Percentiles rank a stretch among this genome's conserved stretches.
phyloP scores from a whole-genome alignment of 176 grass and related monocot genomes.

The Eragrostis curvula region DNA sequence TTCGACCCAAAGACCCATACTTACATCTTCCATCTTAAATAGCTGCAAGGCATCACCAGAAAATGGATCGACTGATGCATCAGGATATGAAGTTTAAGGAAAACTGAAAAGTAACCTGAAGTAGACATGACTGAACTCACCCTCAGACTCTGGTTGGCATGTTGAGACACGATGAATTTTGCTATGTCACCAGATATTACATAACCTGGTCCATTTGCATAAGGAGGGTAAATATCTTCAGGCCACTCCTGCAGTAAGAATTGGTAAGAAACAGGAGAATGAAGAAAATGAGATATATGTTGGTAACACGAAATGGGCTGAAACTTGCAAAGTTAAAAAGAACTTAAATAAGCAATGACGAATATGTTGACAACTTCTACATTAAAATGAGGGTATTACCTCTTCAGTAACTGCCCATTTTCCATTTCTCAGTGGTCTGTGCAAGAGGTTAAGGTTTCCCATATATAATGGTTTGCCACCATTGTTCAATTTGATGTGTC shows the following conservation, averaged over 20 bases:
- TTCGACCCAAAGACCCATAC: constrained; percentile 96
- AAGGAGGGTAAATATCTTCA: constrained; percentile 91
- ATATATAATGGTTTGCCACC: constrained; percentile 72
- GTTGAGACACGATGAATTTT: constrained; percentile 72
- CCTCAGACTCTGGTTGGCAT: constrained; percentile 78
- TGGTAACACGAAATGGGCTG: constrained; percentile 1
- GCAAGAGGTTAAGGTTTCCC: constrained; percentile 95
- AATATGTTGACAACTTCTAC: background rate
- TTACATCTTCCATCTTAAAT: constrained; percentile 99
- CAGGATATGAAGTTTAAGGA: constrained; percentile 21
- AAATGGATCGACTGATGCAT: background rate
- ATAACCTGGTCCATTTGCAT: constrained; percentile 95
- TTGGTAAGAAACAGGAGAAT: constrained; percentile 18
- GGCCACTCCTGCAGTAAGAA: constrained; percentile 80
- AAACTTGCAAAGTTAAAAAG: background rate
- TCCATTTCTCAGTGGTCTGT: constrained; percentile 85
- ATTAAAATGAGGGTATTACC: constrained; percentile 47
- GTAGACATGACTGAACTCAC: constrained; percentile 40
- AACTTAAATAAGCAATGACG: background rate
- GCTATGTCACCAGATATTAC: constrained; percentile 90
- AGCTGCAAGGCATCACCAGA: constrained; percentile 63
- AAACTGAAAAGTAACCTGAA: constrained; percentile 12
- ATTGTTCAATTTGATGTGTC: constrained; percentile 66
- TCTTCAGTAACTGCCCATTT: constrained; percentile 94
- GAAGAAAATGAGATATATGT: background rate